Conservation (phyloP, 2,329 filamentous ascomycete species). For the Tolypocladium paradoxum region DNA sequence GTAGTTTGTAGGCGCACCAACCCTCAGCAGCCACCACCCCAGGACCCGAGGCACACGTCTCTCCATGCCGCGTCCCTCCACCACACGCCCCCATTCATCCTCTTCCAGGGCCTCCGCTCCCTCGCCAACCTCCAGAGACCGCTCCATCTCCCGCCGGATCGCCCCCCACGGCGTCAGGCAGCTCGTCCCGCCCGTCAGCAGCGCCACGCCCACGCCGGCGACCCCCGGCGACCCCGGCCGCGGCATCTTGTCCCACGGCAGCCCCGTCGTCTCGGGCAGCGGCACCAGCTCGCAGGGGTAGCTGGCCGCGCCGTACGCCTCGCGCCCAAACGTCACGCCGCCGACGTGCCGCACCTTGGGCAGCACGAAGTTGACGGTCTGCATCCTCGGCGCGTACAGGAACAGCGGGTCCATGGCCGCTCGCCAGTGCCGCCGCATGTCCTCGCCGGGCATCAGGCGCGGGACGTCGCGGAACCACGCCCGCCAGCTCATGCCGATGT, state of each 20-base stretch:
- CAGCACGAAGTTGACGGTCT: conserved; percentile 15
- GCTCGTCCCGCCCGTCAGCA: neutral
- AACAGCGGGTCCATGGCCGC: conserved; percentile 10
- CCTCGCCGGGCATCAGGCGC: conserved; percentile 9
- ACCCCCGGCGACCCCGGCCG: conserved; percentile 1
- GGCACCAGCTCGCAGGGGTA: conserved; percentile 8
- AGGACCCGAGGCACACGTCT: neutral
- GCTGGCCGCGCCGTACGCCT: conserved; percentile 12
- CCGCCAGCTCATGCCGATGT: conserved; percentile 19
- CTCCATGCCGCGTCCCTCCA: neutral
- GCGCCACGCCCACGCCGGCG: neutral
- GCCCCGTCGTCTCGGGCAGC: conserved; percentile 9
- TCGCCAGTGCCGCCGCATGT: conserved; percentile 11
- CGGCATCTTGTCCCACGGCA: conserved; percentile 14
- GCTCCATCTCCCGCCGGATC: conserved; percentile 1
- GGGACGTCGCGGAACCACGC: conserved; percentile 16
- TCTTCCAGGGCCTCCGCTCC: neutral
- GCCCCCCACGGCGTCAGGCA: neutral
- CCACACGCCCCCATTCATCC: neutral
- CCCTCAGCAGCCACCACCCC: conserved; percentile 12
- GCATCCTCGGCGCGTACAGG: conserved; percentile 12
- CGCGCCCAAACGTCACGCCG: conserved; percentile 14
- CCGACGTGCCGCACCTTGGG: conserved; percentile 14
- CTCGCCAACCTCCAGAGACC: neutral
- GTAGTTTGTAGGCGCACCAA: conserved; percentile 6